Conservation (phyloP, 2,329 filamentous ascomycete species). For the Colletotrichum phormii region DNA sequence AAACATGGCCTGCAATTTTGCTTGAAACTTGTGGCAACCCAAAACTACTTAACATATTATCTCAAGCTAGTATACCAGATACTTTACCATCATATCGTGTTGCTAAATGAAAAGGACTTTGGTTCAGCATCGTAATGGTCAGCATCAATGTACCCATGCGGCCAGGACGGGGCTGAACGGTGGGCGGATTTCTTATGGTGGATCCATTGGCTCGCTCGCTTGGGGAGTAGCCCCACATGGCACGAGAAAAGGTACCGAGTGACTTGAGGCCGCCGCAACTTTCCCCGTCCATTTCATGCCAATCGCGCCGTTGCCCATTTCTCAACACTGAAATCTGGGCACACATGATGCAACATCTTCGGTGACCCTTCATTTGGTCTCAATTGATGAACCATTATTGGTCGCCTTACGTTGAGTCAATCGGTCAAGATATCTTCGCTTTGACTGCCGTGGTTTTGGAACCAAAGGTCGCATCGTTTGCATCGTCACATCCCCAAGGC, state of each 20-base stretch:
- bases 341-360: constrained; percentile 12
- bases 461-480: no score
- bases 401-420: constrained; percentile 6
- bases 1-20: not conserved
- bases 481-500: not conserved
- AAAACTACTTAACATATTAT: no score
- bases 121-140: not conserved
- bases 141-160: not conserved
- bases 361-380: not conserved
- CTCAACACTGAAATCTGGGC: not conserved
- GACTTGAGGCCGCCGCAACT: constrained; percentile 34
- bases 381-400: constrained; percentile 1
- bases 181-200: constrained; percentile 13
- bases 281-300: constrained; percentile 7
- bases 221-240: not conserved
- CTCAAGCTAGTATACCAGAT: no score
- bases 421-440: not conserved
- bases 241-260: constrained; percentile 4
- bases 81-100: not conserved
- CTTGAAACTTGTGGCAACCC: no score
- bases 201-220: not conserved
- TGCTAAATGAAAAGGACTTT: not conserved
- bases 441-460: no score
- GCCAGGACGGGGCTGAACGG: constrained; percentile 21
- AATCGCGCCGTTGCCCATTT: constrained; percentile 15